phyloP scores from a whole-genome alignment of 2,329 filamentous ascomycete genomes.

The Ophiostoma sp. region DNA sequence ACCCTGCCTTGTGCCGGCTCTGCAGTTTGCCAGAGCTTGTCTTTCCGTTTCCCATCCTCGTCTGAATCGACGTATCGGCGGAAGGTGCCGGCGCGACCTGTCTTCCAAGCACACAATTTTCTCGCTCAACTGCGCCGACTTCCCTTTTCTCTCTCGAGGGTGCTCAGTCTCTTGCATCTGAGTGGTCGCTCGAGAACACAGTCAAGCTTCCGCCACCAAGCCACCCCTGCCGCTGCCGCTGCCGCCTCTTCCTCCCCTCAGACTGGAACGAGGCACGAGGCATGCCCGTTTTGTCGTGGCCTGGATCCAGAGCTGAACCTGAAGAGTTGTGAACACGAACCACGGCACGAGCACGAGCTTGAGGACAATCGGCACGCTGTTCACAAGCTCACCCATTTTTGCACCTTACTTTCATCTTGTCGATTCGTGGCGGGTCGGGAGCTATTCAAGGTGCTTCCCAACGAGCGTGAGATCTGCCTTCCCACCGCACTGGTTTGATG shows the following conservation, averaged over 20 bases:
- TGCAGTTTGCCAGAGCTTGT: not conserved
- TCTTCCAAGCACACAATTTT: not conserved
- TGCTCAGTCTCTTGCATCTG: not conserved
- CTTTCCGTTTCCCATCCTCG: not conserved
- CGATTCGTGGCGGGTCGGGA: not conserved
- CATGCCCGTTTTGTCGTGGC: not conserved
- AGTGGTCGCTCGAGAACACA: not conserved
- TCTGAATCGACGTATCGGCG: not conserved
- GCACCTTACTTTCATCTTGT: not conserved
- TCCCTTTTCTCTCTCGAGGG: not conserved
- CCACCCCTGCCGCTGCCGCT: not conserved
- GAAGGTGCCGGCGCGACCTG: not conserved
- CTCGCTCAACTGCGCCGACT: not conserved
- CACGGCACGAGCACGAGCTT: not conserved
- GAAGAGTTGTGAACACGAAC: not conserved
- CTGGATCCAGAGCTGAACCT: not conserved
- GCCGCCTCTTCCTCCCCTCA: not conserved
- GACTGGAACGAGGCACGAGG: not conserved
- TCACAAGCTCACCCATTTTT: not conserved
- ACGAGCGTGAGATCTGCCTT: not conserved
- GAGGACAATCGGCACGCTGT: not conserved
- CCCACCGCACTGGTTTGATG: not conserved
- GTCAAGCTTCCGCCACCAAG: conserved; percentile 8
- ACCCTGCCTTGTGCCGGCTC: not conserved
- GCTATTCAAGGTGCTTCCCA: not conserved